These are phyloP conservation scores for Carex arenaria DNA, from an alignment of 202 grass and related monocot genomes.

Conservation along the genomic window DNA sequence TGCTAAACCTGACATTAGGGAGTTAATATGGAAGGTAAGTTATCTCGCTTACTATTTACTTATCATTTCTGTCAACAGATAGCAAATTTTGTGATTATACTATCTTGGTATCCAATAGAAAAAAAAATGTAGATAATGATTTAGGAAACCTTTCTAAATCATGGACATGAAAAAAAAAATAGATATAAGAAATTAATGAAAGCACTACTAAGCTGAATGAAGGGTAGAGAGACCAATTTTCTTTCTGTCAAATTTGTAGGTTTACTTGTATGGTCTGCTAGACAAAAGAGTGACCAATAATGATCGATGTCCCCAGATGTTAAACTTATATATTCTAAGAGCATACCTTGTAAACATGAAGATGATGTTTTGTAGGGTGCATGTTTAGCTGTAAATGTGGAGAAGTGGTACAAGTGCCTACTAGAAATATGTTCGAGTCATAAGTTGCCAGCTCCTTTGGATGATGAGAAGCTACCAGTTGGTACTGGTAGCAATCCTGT, in stretches of 20 bases:
- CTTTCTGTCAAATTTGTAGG: background rate
- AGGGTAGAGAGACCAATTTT: background rate
- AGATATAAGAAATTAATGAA: background rate
- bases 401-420: constrained; percentile 77
- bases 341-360: constrained; percentile 22
- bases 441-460: constrained; percentile 57
- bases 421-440: constrained; percentile 62
- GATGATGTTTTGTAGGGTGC: constrained; percentile 56
- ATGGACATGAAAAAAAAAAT: background rate
- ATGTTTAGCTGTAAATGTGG: constrained; percentile 70
- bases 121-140: background rate
- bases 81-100: constrained; percentile 9
- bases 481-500: constrained; percentile 99
- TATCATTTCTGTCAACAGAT: background rate
- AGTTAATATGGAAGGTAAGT: constrained; percentile 87
- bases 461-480: constrained; percentile 90
- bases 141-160: background rate
- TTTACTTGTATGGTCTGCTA: background rate
- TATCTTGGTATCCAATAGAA: background rate
- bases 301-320: background rate
- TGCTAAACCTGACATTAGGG: constrained; percentile 68
- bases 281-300: background rate
- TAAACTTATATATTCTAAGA: background rate
- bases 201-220: background rate
- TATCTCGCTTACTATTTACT: background rate